Conservation (phyloP, 495 filamentous ascomycete species). For the Saxispiralis lemnorum region DNA sequence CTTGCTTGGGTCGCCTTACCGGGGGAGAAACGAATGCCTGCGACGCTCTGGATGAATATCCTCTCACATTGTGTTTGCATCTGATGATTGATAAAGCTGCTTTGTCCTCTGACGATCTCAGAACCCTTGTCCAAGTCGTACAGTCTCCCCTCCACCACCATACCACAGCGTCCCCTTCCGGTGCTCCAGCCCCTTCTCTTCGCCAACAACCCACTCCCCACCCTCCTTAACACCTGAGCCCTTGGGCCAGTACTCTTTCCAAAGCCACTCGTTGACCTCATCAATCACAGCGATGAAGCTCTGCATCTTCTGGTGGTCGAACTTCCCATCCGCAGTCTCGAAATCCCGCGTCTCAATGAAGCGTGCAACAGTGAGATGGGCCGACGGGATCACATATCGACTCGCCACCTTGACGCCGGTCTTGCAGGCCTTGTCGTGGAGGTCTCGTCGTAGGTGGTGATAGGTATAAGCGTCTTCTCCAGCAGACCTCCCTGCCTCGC, state of each 20-base stretch:
- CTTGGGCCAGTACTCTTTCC: slow-evolving; percentile 46
- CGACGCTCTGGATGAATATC: no score
- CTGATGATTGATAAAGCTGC: no score
- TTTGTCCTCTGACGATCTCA: not conserved
- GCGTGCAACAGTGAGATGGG: slow-evolving; percentile 72
- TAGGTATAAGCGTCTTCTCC: slow-evolving; percentile 54
- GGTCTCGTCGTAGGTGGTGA: slow-evolving; percentile 71
- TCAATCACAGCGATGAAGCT: slow-evolving; percentile 51
- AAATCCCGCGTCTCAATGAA: slow-evolving; percentile 45
- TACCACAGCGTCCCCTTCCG: slow-evolving; percentile 18
- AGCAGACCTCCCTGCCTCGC: slow-evolving; percentile 26
- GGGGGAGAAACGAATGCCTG: no score
- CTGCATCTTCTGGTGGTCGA: slow-evolving; percentile 32
- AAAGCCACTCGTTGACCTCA: slow-evolving; percentile 54
- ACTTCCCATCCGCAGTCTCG: slow-evolving; percentile 9
- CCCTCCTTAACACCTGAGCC: slow-evolving; percentile 29
- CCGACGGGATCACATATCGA: slow-evolving; percentile 70
- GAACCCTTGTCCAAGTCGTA: slow-evolving; percentile 14
- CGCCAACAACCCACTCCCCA: slow-evolving; percentile 39
- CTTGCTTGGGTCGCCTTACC: no score
- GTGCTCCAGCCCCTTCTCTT: slow-evolving; percentile 16
- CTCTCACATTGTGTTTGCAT: no score
- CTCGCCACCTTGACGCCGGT: slow-evolving; percentile 46
- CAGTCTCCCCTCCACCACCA: slow-evolving; percentile 14
- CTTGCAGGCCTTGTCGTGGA: slow-evolving; percentile 40